A percentile compares a stretch with the other conserved stretches of the same genome.
phyloP scores from a whole-genome alignment of 805 yeast genomes.

The Cyberlindnera maclurae region DNA sequence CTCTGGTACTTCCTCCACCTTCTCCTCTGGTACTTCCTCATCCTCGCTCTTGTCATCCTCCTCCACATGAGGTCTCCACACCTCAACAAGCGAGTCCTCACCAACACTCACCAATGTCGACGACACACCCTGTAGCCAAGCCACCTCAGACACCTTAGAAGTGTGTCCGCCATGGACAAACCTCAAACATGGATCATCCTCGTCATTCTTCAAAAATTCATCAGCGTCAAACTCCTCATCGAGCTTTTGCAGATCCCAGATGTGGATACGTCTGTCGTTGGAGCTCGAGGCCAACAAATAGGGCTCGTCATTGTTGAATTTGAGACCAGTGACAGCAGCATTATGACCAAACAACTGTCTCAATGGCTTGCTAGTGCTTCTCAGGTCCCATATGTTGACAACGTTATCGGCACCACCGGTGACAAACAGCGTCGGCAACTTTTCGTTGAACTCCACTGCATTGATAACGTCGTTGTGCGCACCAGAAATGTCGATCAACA shows the following conservation, averaged over 20 bases:
- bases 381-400: constrained; percentile 68
- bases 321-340: constrained; percentile 46
- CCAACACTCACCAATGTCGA: constrained; percentile 61
- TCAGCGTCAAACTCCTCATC: constrained; percentile 48
- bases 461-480: constrained; percentile 61
- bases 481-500: constrained; percentile 33
- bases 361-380: constrained; percentile 52
- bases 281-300: constrained; percentile 48
- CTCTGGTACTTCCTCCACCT: constrained; percentile 9
- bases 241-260: constrained; percentile 67
- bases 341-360: constrained; percentile 65
- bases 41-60: constrained; percentile 35
- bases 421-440: constrained; percentile 45
- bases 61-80: constrained; percentile 50
- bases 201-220: constrained; percentile 46
- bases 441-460: constrained; percentile 60
- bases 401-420: constrained; percentile 75
- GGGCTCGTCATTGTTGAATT: constrained; percentile 45
- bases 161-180: constrained; percentile 90
- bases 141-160: constrained; percentile 56
- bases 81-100: constrained; percentile 67
- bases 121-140: constrained; percentile 55
- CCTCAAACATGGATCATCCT: constrained; percentile 67
- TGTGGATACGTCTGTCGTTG: constrained; percentile 61
- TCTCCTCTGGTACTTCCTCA: constrained; percentile 23